These are phyloP conservation scores for Xylaria telfairii DNA, from an alignment of 495 filamentous ascomycete genomes.

Conservation along the genomic window DNA sequence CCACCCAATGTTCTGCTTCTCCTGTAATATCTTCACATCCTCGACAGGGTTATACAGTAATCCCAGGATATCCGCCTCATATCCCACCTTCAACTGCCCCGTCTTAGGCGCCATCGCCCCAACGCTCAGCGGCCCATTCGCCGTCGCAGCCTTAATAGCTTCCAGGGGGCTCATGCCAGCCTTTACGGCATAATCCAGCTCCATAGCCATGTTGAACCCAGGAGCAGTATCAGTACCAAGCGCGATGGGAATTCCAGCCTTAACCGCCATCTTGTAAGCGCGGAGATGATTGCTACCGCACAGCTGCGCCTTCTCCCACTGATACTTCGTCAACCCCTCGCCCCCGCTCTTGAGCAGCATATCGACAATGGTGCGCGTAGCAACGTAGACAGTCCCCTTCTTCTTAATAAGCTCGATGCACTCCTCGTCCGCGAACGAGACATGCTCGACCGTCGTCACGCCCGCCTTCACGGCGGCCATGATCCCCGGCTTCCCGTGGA, in stretches of 20 bases:
- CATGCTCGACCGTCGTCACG: slow-evolving; percentile 56
- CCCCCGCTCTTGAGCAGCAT: slow-evolving; percentile 39
- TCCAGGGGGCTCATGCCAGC: slow-evolving; percentile 57
- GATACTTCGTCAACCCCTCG: slow-evolving; percentile 39
- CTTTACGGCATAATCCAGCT: slow-evolving; percentile 56
- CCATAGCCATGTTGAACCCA: slow-evolving; percentile 54
- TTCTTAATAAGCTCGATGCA: slow-evolving; percentile 53
- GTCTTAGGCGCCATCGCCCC: slow-evolving; percentile 52
- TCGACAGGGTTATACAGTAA: slow-evolving; percentile 52
- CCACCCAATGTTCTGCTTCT: slow-evolving; percentile 49
- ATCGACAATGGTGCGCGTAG: slow-evolving; percentile 52
- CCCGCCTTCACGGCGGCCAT: slow-evolving; percentile 54
- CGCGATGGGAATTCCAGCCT: slow-evolving; percentile 45
- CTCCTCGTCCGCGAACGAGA: slow-evolving; percentile 53
- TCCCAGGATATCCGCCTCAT: slow-evolving; percentile 57
- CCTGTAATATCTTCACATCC: slow-evolving; percentile 50
- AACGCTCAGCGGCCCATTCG: slow-evolving; percentile 53
- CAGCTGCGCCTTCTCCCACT: slow-evolving; percentile 50
- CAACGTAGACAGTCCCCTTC: slow-evolving; percentile 50
- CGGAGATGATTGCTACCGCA: slow-evolving; percentile 40
- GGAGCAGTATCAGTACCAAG: slow-evolving; percentile 53
- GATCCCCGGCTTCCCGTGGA: slow-evolving; percentile 59
- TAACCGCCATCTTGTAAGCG: slow-evolving; percentile 53
- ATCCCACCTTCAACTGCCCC: slow-evolving; percentile 56
- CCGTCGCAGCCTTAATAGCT: slow-evolving; percentile 60